These are phyloP conservation scores for Alternaria arborescens DNA, from an alignment of 2,329 filamentous ascomycete genomes.

Conservation along the genomic window DNA sequence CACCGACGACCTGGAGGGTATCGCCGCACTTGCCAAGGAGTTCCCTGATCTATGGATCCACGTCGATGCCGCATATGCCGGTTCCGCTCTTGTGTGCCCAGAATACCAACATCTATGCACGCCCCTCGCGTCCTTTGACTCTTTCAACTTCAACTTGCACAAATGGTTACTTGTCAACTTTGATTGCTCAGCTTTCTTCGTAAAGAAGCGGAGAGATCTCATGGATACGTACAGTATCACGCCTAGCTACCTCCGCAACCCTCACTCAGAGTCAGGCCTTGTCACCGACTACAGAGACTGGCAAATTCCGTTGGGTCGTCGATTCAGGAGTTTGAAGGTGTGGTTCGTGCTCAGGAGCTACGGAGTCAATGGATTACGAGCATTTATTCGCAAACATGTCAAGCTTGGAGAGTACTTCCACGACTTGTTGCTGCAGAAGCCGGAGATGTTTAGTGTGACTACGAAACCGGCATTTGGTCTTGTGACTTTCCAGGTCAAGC, in stretches of 20 bases:
- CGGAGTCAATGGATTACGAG: constrained; percentile 77
- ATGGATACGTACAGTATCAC: constrained; percentile 80
- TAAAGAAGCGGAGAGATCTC: constrained; percentile 78
- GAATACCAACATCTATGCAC: constrained; percentile 76
- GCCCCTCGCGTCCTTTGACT: constrained; percentile 75
- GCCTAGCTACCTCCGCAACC: constrained; percentile 83
- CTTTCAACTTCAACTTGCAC: constrained; percentile 95
- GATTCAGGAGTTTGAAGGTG: constrained; percentile 89
- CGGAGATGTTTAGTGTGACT: constrained; percentile 79
- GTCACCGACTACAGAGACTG: constrained; percentile 97
- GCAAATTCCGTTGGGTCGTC: constrained; percentile 90
- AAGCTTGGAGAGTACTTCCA: constrained; percentile 75
- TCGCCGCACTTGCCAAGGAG: constrained; percentile 65
- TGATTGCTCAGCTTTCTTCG: constrained; percentile 79
- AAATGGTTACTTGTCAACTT: constrained; percentile 98
- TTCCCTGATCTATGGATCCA: constrained; percentile 83
- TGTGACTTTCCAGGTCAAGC: constrained; percentile 74
- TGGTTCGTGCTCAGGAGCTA: constrained; percentile 93
- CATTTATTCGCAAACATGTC: constrained; percentile 75
- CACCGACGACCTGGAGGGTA: constrained; percentile 79
- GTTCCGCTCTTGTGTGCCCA: constrained; percentile 81
- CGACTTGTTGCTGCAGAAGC: constrained; percentile 63
- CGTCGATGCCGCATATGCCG: constrained; percentile 92
- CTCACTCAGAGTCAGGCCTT: constrained; percentile 79
- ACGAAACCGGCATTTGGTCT: constrained; percentile 79